Conservation (phyloP, 495 filamentous ascomycete genomes). For the Astrothelium macrocarpum region DNA sequence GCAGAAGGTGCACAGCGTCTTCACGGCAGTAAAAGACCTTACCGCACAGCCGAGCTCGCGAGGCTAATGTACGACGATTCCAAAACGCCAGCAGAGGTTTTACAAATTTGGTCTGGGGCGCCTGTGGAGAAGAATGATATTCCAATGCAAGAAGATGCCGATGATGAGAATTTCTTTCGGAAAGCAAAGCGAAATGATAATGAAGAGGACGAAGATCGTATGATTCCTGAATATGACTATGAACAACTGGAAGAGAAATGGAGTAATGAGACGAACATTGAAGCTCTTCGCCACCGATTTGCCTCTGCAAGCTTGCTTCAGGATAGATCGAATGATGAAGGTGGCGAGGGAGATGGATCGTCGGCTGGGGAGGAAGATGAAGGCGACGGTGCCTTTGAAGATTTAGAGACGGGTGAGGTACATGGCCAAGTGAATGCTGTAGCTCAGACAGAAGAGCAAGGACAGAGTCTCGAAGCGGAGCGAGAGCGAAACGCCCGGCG, state of each 20-base stretch:
- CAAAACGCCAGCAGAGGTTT: conserved; percentile 62
- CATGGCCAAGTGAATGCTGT: conserved; percentile 40
- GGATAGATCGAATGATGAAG: conserved; percentile 17
- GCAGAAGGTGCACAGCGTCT: conserved; percentile 61
- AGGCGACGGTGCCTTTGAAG: conserved; percentile 84
- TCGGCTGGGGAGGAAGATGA: conserved; percentile 43
- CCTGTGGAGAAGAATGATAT: conserved; percentile 35
- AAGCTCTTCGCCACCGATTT: conserved; percentile 64
- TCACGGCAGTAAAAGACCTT: conserved; percentile 57
- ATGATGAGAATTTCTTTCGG: conserved; percentile 74
- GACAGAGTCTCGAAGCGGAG: conserved; percentile 60
- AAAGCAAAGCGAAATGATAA: conserved; percentile 56
- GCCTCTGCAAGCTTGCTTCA: conserved; percentile 50
- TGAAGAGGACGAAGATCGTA: conserved; percentile 62
- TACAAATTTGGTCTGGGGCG: conserved; percentile 70
- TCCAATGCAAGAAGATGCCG: conserved; percentile 38
- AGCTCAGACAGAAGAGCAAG: conserved; percentile 28
- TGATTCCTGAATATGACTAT: conserved; percentile 71
- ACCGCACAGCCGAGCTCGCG: conserved; percentile 68
- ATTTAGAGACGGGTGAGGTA: conserved; percentile 69
- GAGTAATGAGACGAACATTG: conserved; percentile 66
- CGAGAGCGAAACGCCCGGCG: conserved; percentile 79
- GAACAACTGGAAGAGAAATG: conserved; percentile 74
- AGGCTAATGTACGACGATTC: conserved; percentile 81
- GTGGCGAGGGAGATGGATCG: conserved; percentile 38